Evolutionary conservation across 345 rosid genomes (phyloP), one percentile per base, ranked within the genome.

Genomic region (Euphorbia peplus): DNA sequence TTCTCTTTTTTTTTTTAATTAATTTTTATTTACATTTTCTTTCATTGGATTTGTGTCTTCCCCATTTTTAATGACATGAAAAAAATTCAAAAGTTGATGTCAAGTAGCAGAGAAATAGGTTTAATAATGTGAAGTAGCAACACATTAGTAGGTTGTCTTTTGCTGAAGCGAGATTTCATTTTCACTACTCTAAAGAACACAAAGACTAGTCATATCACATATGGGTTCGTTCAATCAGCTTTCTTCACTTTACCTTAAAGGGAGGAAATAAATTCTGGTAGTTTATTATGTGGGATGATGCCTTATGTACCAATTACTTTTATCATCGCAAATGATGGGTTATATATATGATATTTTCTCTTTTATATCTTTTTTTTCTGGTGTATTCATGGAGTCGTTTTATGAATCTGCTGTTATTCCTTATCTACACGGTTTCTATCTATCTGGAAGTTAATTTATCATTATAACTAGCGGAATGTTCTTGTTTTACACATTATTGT

Each of bases 31-130:
- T 75, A 61, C 54, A 70, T 59, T 57, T 72, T 51, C 54, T 73
- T 76, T 63, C 73, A 69, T 79, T 76, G 62, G 67, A 77, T 74
- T 83, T 75, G 69, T 73, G 70, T 70, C 79, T 79, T 76, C 83
- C 75, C 84, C 87, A 71, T 74, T 60, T 78, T 77, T 72, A 79
- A 79, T 77, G 67, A 75, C 79, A 59, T 73, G 70, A 76, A 76
- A 80, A n/a, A 74, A 69, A 74, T 73, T 66, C 74, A 74, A 64
- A 84, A 53, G 75, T 60, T 79, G 85, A 76, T 26, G 55, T 75
- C 75, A 46, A 70, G 74, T 79, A 79, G 83, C 82, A 75, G 77
- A 84, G 80, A 72, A 82, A 82, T 82, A 84, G 84, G 66, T 71
- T 72, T 77, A 82, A 84, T 82, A 82, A 84, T 79, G 64, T 78